These are phyloP conservation scores for Blastobotrys attinorum DNA, from an alignment of 805 yeast genomes.

Conservation along the genomic window DNA sequence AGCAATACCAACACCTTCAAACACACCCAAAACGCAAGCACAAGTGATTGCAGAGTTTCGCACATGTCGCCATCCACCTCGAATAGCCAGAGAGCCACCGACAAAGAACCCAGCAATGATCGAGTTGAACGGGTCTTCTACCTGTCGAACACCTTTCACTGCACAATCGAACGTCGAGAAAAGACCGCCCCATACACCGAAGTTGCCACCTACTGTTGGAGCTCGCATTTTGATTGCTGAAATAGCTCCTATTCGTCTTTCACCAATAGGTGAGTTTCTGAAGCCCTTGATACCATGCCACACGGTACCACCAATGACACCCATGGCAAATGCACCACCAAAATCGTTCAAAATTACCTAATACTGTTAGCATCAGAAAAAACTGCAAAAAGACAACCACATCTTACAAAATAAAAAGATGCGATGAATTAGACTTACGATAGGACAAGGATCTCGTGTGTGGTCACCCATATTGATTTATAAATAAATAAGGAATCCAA, in stretches of 20 bases:
- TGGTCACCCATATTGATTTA: conserved; percentile 47
- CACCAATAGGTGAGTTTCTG: conserved; percentile 94
- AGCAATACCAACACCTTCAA: conserved; percentile 98
- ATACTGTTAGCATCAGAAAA: neutral
- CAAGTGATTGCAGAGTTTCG: conserved; percentile 95
- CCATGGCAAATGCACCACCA: conserved; percentile 99
- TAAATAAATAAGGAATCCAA: too few species aligned
- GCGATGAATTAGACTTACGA: conserved; percentile 23
- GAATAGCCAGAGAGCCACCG: conserved; percentile 94
- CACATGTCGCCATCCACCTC: conserved; percentile 98
- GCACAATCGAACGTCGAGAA: conserved; percentile 94
- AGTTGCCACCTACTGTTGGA: conserved; percentile 97
- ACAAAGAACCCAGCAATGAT: conserved; percentile 96
- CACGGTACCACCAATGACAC: conserved; percentile 94
- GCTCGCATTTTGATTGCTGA: conserved; percentile 93
- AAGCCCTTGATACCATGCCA: conserved; percentile 99
- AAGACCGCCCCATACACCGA: conserved; percentile 99
- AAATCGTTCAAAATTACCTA: conserved; percentile 85
- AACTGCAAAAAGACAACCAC: too few species aligned
- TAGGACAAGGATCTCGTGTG: conserved; percentile 98
- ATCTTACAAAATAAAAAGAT: too few species aligned
- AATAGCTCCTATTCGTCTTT: conserved; percentile 82
- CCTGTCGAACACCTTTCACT: conserved; percentile 88
- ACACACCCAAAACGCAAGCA: conserved; percentile 92
- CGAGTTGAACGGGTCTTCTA: conserved; percentile 98